These are phyloP conservation scores for Forsythia suspensa DNA, from an alignment of 257 asterid genomes.

Conservation along the genomic window DNA sequence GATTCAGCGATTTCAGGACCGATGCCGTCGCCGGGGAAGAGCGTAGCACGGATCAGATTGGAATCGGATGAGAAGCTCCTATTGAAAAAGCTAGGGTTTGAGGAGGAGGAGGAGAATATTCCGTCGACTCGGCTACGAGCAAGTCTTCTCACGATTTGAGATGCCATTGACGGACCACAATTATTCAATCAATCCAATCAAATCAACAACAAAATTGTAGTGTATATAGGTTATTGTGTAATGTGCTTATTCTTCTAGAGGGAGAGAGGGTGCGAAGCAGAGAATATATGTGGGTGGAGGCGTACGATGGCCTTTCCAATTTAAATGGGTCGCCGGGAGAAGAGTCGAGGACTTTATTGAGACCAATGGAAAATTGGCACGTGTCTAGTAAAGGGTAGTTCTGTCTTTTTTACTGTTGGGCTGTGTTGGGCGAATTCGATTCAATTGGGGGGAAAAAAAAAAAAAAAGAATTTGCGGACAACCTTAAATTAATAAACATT, in stretches of 20 bases:
- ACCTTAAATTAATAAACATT: too few species aligned
- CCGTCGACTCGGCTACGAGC: slow-evolving; percentile 44
- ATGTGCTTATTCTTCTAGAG: slow-evolving; percentile 13
- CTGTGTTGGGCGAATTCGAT: too few species aligned
- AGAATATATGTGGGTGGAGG: not conserved
- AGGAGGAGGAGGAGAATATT: slow-evolving; percentile 26
- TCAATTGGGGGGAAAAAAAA: too few species aligned
- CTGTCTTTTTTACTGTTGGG: too few species aligned
- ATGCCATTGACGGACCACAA: slow-evolving; percentile 47
- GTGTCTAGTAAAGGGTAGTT: not conserved
- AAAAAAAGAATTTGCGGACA: too few species aligned
- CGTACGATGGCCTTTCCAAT: not conserved
- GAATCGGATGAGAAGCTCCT: slow-evolving; percentile 54
- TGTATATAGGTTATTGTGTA: too few species aligned
- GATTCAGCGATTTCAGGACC: slow-evolving; percentile 95
- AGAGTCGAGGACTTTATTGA: not conserved
- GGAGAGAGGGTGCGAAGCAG: not conserved
- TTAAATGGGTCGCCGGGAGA: not conserved
- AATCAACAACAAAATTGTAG: not conserved
- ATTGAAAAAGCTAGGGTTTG: slow-evolving; percentile 33
- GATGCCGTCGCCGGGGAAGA: slow-evolving; percentile 96
- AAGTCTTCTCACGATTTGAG: slow-evolving; percentile 61
- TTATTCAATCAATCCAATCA: slow-evolving; percentile 11
- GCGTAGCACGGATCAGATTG: slow-evolving; percentile 80
- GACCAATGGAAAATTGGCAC: not conserved